Base-by-base conservation (phyloP, 2,329 filamentous ascomycete species). In the Meredithiella fracta region DNA sequence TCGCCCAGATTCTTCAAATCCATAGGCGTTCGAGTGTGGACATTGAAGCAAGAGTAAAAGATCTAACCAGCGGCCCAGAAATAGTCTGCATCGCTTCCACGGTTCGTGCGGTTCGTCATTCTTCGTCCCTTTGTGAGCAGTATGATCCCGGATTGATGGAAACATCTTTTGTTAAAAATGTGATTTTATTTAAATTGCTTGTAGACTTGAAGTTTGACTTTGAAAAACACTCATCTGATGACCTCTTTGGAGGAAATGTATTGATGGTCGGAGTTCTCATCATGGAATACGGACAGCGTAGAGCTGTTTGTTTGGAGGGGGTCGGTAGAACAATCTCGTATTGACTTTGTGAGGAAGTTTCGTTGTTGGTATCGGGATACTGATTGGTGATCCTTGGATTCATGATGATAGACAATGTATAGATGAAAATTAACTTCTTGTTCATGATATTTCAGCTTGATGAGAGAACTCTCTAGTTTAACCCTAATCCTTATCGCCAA, bases 1-100 rank as follows among this genome's bases (percentile, higher is more conserved):
- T 53, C 59, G 52, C 50, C 50, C 50, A 37, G 31, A 38, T 38
- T 52, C 6, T 23, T 52, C 15, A 52, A 52, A 38, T 38, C 29
- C 50, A 52, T 52, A 52, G 50, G 50, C 50, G 31, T 22, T 37
- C 50, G 78, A 77, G 78, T 81, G 78, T 81, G 78, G 78, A 82
- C 78, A 79, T 69, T 79, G 78, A 82, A 82, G 78, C 78, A 72
- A 82, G 62, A 82, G 69, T 58, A 69, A 76, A 70, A 70, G 57
- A 52, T 38, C 20, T 52, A 49, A 55, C 53, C 57, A 58, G 29
- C 31, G 53, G 57, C 57, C 57, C 53, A 58, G 57, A 47, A 56
- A 53, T 40, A 53, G 57, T 53, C 57, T 58, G 57, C 57, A 53
- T 58, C 53, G 49, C 47, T 58, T 58, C 57, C 57, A 58, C 53